Evolutionary conservation across 768 basidiomycete genomes (phyloP).

Genomic region (Crassisporium funariophilum): DNA sequence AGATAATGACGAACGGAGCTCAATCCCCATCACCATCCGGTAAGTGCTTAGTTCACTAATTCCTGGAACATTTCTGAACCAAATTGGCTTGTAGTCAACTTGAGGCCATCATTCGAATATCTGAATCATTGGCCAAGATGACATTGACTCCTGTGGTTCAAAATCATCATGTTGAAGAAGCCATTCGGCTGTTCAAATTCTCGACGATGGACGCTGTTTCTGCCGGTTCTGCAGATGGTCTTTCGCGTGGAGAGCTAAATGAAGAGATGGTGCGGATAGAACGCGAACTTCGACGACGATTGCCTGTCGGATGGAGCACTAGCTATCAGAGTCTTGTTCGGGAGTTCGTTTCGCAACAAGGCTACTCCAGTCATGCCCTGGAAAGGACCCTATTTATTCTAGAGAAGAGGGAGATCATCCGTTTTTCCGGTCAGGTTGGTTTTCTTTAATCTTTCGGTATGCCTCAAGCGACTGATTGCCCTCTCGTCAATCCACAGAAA

Average conservation of each 20-base stretch:
- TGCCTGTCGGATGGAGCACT: conserved; percentile 96
- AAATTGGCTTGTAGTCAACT: conserved; percentile 60
- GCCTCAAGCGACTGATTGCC: conserved; percentile 3
- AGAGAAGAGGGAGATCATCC: conserved; percentile 94
- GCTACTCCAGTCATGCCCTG: conserved; percentile 86
- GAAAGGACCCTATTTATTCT: conserved; percentile 89
- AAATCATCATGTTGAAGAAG: conserved; percentile 95
- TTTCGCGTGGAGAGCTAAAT: conserved; percentile 88
- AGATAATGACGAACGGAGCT: conserved; percentile 96
- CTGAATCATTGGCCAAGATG: conserved; percentile 94
- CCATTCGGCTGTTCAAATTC: conserved; percentile 96
- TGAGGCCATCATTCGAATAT: conserved; percentile 98
- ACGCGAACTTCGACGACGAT: conserved; percentile 75
- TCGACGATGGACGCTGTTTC: conserved; percentile 99
- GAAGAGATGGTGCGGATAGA: conserved; percentile 93
- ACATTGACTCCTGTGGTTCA: conserved; percentile 85
- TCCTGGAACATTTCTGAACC: conserved; percentile 3
- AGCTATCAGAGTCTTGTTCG: conserved; percentile 91
- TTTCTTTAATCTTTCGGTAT: neutral
- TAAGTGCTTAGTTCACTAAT: conserved; percentile 37
- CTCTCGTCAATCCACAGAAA: conserved; percentile 33
- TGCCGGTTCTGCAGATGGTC: conserved; percentile 89
- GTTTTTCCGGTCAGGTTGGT: conserved; percentile 76
- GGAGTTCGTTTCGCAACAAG: conserved; percentile 93
- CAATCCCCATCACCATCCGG: conserved; percentile 98